These are phyloP conservation scores for Rhytidiadelphus loreus DNA, from an alignment of 225 moss, liverwort and hornwort species.

Conservation along the genomic window DNA sequence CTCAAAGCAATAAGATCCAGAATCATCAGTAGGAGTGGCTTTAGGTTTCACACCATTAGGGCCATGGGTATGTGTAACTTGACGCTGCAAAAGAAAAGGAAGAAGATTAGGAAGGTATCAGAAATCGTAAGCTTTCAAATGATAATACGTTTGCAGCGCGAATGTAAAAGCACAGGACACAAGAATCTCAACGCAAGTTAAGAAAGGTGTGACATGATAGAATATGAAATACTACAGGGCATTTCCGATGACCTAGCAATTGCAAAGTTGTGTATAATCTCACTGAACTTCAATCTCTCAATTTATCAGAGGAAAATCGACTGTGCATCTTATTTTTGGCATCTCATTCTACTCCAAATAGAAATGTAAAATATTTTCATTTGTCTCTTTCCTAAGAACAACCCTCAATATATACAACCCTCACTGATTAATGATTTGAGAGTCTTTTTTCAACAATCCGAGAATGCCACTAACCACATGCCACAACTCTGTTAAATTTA, in stretches of 20 bases:
- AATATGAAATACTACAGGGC: no score
- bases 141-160: no score
- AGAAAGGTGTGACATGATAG: neutral
- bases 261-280: neutral
- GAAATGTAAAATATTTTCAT: neutral
- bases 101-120: neutral
- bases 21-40: slow-evolving; percentile 47
- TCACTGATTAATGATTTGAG: neutral
- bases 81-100: slow-evolving; percentile 35
- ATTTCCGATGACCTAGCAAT: neutral
- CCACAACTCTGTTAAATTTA: neutral
- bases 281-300: neutral
- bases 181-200: neutral
- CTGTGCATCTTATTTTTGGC: neutral
- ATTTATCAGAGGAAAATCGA: no score
- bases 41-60: slow-evolving; percentile 51
- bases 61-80: slow-evolving; percentile 57
- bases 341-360: neutral
- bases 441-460: neutral
- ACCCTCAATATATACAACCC: neutral
- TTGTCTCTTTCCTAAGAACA: neutral
- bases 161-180: neutral
- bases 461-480: neutral
- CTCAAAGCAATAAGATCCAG: slow-evolving; percentile 65
- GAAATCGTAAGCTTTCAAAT: neutral